Conservation (phyloP, 306 rosid species). For the Cucurbita maxima region DNA sequence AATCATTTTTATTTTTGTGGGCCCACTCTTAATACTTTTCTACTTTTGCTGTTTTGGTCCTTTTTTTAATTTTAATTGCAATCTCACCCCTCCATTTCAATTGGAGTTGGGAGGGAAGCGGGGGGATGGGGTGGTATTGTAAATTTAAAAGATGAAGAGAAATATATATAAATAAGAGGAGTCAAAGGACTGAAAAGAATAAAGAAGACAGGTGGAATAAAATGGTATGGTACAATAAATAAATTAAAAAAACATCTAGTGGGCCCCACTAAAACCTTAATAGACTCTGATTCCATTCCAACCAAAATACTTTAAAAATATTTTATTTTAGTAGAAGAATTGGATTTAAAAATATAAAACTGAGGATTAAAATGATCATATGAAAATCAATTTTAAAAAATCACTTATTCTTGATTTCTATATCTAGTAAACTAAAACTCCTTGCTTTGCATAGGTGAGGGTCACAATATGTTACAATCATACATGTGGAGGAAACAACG, state of each 20-base stretch:
- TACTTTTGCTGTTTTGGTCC: background rate
- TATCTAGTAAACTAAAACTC: no score
- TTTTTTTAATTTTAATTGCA: background rate
- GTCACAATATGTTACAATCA: no score
- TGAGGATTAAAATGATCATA: no score
- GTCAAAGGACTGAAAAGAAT: background rate
- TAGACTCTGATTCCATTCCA: background rate
- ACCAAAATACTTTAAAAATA: no score
- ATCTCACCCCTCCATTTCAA: background rate
- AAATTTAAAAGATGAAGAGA: no score
- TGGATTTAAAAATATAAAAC: no score
- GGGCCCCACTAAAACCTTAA: background rate
- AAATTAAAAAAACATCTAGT: background rate
- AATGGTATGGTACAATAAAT: background rate
- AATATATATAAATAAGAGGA: background rate
- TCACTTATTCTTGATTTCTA: no score
- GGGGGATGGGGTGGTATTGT: background rate
- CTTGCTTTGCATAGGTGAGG: no score
- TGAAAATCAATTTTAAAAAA: no score
- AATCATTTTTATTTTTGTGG: slow-evolving; percentile 31
- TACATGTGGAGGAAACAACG: no score
- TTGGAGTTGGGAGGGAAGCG: background rate
- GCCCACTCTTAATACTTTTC: slow-evolving; percentile 16
- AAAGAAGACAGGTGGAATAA: background rate
- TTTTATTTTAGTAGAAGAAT: no score